phyloP scores from a whole-genome alignment of 1,139 yeast species.

The Kazachstania sp. region DNA sequence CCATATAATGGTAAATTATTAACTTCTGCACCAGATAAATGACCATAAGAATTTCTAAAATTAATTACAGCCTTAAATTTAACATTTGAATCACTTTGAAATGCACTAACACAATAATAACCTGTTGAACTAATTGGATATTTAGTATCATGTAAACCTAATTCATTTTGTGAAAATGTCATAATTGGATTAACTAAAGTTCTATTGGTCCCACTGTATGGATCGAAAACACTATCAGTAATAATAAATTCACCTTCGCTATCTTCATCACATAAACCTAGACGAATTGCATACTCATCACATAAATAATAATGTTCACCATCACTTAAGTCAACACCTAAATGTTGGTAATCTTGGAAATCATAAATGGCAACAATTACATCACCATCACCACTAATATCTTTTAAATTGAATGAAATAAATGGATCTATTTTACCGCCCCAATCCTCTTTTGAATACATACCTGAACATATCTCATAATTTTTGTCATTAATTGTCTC shows the following conservation, averaged over 20 bases:
- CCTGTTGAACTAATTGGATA: slow-evolving; percentile 72
- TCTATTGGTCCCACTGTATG: slow-evolving; percentile 36
- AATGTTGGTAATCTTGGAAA: slow-evolving; percentile 59
- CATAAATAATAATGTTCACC: slow-evolving; percentile 55
- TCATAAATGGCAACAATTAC: slow-evolving; percentile 73
- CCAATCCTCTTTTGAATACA: slow-evolving; percentile 84
- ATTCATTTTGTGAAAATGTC: slow-evolving; percentile 46
- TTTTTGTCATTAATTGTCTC: slow-evolving; percentile 40
- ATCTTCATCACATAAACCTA: slow-evolving; percentile 47
- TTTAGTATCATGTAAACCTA: slow-evolving; percentile 52
- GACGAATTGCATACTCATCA: slow-evolving; percentile 55
- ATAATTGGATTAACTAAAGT: slow-evolving; percentile 40
- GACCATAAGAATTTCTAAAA: slow-evolving; percentile 88
- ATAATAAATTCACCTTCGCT: slow-evolving; percentile 59
- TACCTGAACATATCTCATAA: slow-evolving; percentile 77
- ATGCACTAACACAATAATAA: slow-evolving; percentile 82
- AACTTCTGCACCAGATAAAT: slow-evolving; percentile 79
- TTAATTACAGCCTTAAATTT: slow-evolving; percentile 58
- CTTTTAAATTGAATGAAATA: slow-evolving; percentile 45
- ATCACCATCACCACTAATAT: slow-evolving; percentile 21
- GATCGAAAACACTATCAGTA: slow-evolving; percentile 28
- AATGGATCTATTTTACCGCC: slow-evolving; percentile 66
- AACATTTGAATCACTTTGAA: slow-evolving; percentile 31
- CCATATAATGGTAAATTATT: slow-evolving; percentile 91
- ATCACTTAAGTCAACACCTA: slow-evolving; percentile 44